Evolutionary conservation across 1,139 yeast genomes (phyloP).

Genomic region (Yamadazyma diddensiae): DNA sequence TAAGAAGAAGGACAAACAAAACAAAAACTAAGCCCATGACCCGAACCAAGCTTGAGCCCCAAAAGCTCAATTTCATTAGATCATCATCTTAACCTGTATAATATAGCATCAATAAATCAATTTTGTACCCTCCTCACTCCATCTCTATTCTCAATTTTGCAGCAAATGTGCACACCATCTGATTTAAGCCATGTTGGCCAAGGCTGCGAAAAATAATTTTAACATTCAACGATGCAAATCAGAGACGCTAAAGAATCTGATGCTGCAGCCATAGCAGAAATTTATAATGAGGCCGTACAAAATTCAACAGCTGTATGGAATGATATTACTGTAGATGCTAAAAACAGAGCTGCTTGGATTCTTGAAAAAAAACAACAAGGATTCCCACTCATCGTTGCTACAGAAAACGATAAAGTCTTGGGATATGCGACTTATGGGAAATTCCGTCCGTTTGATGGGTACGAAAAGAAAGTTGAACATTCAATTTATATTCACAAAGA

Average conservation of each 20-base stretch:
- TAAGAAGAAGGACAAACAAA: background rate
- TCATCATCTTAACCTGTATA: no score
- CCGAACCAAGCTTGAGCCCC: no score
- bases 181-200: no score
- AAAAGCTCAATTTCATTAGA: no score
- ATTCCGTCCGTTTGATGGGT: slow-evolving; percentile 6
- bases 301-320: slow-evolving; percentile 6
- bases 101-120: no score
- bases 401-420: slow-evolving; percentile 2
- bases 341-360: slow-evolving; percentile 4
- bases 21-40: background rate
- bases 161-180: no score
- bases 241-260: slow-evolving; percentile 4
- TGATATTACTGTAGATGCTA: slow-evolving; percentile 2
- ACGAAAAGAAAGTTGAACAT: slow-evolving; percentile 4
- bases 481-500: slow-evolving; percentile 6
- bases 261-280: slow-evolving; percentile 4
- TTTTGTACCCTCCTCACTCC: no score
- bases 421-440: slow-evolving; percentile 7
- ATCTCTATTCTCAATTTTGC: no score
- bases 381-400: slow-evolving; percentile 4
- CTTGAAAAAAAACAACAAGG: background rate
- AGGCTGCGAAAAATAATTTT: background rate
- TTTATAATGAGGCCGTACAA: slow-evolving; percentile 5
- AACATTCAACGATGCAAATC: slow-evolving; percentile 1